phyloP scores from a whole-genome alignment of 1,284 basidiomycete species.

The Lignosus rhinocerotis region DNA sequence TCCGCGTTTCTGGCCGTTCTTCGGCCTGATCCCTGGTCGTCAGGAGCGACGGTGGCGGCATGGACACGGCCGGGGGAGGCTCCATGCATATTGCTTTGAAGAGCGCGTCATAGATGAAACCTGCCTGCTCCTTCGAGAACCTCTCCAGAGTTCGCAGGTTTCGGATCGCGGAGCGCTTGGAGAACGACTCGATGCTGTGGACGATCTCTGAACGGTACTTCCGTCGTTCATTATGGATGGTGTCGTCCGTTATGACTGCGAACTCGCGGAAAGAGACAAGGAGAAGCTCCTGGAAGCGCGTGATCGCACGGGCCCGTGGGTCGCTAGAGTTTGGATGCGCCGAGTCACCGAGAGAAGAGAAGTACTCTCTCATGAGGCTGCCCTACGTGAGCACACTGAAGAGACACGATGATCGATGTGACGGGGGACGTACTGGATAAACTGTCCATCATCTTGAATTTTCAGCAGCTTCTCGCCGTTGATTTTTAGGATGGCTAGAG shows the following conservation, averaged over 20 bases:
- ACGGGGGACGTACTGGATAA: constrained; percentile 84
- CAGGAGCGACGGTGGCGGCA: constrained; percentile 50
- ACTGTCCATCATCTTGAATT: constrained; percentile 96
- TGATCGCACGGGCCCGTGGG: constrained; percentile 91
- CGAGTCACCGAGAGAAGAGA: constrained; percentile 90
- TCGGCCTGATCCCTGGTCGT: constrained; percentile 57
- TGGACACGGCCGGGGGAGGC: constrained; percentile 57
- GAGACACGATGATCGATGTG: neutral
- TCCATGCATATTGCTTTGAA: constrained; percentile 86
- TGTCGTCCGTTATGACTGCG: constrained; percentile 94
- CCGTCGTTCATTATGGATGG: constrained; percentile 85
- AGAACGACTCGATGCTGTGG: constrained; percentile 92
- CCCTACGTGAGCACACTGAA: neutral
- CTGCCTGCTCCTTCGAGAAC: constrained; percentile 90
- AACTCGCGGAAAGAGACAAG: constrained; percentile 98
- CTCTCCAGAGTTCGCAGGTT: constrained; percentile 83
- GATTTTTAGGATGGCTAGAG: constrained; percentile 91
- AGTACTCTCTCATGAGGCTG: constrained; percentile 93
- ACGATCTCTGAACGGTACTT: constrained; percentile 91
- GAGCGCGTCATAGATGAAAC: constrained; percentile 87
- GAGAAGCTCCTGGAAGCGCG: constrained; percentile 96
- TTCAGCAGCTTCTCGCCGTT: constrained; percentile 95
- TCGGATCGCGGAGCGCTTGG: constrained; percentile 91
- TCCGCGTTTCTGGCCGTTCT: constrained; percentile 87
- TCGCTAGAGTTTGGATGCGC: constrained; percentile 91